Percentiles rank a stretch among this genome's conserved stretches.
Conservation (phyloP, 306 rosid genomes). For the Luffa aegyptiaca region DNA sequence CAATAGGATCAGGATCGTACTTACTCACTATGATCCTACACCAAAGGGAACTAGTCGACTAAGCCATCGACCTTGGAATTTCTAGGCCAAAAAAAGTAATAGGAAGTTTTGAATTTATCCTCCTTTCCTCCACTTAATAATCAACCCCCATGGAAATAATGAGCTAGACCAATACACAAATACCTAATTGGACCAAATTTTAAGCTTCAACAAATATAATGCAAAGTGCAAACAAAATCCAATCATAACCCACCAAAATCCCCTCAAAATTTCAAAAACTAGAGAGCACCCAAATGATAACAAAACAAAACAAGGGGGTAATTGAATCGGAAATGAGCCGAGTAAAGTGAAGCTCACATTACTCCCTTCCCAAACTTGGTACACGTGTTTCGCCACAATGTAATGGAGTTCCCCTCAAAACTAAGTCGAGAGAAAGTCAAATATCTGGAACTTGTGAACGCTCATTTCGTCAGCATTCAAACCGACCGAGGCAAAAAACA, state of each 20-base stretch:
- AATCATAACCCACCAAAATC: constrained; percentile 11
- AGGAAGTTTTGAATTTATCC: neutral
- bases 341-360: constrained; percentile 45
- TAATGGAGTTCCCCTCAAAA: constrained; percentile 14
- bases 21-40: no score
- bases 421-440: constrained; percentile 13
- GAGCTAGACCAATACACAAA: neutral
- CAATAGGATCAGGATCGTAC: no score
- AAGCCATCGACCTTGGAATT: neutral
- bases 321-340: neutral
- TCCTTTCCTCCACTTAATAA: neutral
- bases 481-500: neutral
- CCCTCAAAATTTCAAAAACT: constrained; percentile 18
- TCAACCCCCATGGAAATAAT: neutral
- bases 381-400: constrained; percentile 83
- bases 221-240: constrained; percentile 1
- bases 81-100: neutral
- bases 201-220: constrained; percentile 1
- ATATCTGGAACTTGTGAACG: constrained; percentile 19
- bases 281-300: constrained; percentile 7
- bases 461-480: constrained; percentile 7
- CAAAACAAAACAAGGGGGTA: neutral
- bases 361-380: constrained; percentile 89
- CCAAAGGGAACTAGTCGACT: neutral
- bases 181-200: constrained; percentile 11